These are phyloP conservation scores for Centrapalus pauciflorus DNA, from an alignment of 129 eudicot genomes.

Conservation along the genomic window DNA sequence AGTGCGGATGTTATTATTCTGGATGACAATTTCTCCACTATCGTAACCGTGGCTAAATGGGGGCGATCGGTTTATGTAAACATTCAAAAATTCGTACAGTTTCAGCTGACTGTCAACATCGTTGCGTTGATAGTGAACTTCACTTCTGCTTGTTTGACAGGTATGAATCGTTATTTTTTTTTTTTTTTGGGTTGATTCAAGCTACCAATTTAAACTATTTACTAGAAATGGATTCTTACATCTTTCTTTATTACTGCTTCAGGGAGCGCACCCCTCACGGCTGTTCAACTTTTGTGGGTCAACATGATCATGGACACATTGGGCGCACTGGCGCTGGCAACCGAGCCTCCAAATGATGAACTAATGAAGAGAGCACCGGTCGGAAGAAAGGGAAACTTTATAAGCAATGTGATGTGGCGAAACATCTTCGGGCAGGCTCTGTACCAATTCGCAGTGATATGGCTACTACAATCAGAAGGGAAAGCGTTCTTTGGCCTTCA, in stretches of 20 bases:
- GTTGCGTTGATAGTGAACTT: constrained; percentile 86
- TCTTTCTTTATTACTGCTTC: constrained; percentile 14
- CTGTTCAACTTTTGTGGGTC: constrained; percentile 99
- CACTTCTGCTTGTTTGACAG: constrained; percentile 83
- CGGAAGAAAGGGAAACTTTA: constrained; percentile 81
- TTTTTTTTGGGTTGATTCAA: not conserved
- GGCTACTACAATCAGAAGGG: constrained; percentile 70
- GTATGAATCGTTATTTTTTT: constrained; percentile 23
- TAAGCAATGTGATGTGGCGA: constrained; percentile 88
- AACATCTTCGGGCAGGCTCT: constrained; percentile 83
- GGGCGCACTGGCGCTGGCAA: constrained; percentile 91
- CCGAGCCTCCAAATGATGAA: constrained; percentile 93
- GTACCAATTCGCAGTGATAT: constrained; percentile 71
- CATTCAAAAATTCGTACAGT: constrained; percentile 90
- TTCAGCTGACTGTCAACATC: constrained; percentile 84
- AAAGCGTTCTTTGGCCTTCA: constrained; percentile 42
- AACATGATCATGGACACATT: constrained; percentile 98
- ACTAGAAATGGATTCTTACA: not conserved
- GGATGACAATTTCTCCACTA: constrained; percentile 94
- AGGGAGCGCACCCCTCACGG: constrained; percentile 93
- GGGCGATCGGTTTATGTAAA: constrained; percentile 89
- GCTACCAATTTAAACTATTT: not conserved
- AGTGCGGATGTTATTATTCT: constrained; percentile 95
- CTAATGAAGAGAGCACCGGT: constrained; percentile 81
- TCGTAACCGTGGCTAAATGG: constrained; percentile 92